Conservation (phyloP, 345 rosid species). For the Salix exigua region DNA sequence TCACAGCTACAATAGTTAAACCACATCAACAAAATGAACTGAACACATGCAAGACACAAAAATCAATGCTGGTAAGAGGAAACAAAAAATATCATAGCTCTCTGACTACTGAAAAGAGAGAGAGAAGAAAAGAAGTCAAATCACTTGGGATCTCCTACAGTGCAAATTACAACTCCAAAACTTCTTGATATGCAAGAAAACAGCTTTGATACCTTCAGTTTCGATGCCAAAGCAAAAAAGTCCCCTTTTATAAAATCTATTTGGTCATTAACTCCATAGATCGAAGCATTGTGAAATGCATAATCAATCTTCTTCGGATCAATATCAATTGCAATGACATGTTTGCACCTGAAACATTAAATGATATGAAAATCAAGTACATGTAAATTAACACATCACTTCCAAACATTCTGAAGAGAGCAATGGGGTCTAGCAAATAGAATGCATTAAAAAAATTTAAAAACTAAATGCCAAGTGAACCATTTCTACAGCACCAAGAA, state of each 20-base stretch:
- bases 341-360: constrained; percentile 51
- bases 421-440: not conserved
- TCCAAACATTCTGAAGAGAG: constrained; percentile 4
- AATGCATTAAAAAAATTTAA: not conserved
- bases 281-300: constrained; percentile 74
- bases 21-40: not conserved
- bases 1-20: too few relatives aligned
- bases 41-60: not conserved
- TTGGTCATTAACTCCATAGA: constrained; percentile 68
- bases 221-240: constrained; percentile 66
- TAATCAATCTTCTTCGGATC: constrained; percentile 75
- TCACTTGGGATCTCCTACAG: not conserved
- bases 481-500: not conserved
- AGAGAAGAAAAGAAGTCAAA: not conserved
- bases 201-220: constrained; percentile 52
- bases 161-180: constrained; percentile 1
- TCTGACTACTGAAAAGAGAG: not conserved
- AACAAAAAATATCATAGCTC: not conserved
- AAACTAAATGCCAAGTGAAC: constrained; percentile 2
- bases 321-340: constrained; percentile 74
- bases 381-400: not conserved
- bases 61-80: not conserved
- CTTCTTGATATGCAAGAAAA: not conserved
- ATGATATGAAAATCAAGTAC: constrained; percentile 17
- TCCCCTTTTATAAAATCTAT: constrained; percentile 81